Evolutionary conservation across 768 basidiomycete species (phyloP), one percentile per base, ranked within the genome.

Genomic region (Collybia sordida): DNA sequence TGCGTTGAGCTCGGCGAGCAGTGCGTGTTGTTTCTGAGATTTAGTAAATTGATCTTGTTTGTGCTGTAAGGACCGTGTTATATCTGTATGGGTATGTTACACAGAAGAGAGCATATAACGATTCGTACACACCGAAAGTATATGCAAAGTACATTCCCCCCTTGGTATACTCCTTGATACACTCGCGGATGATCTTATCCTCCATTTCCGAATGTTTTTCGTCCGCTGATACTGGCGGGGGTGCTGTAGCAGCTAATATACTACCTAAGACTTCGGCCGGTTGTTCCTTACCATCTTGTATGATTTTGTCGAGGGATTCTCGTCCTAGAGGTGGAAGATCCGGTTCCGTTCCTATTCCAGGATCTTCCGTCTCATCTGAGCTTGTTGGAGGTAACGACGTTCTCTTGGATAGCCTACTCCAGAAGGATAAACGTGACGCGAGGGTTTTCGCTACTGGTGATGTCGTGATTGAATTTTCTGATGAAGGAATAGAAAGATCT

Each of bases 141-240:
- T 92, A 88, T 0, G 91, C 78, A 63, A 92, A 96, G 66, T 88
- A 94, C 90, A 97, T 96, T 40, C 83, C 87, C 9, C 92, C 93
- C 58, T 86, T 90, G 12, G 80, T 75, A 59, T 84, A 92, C 58
- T 91, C 86, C 46, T 81, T 77, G 24, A 92, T 74, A 47, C 83
- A 85, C 65, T 95, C 90, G 19, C 83, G 74, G 9, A 96, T 69
- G 39, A 96, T 86, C 66, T 93, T 93, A 24, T 79, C 77, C 59
- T 97, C 94, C 7, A 97, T 69, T 58, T 94, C 88, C 2, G 77
- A 73, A 56, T 87, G 79, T 59, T 74, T 81, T 60, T 90, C 86
- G 68, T 88, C 88, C 4, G 68, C 55, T 0, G 85, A 80, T 1
- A 63, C 64, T 1, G 89, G 88, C 7, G 83, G 65, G 38, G 86